Conservation (phyloP, 495 filamentous ascomycete genomes). For the Penicillium parvum region DNA sequence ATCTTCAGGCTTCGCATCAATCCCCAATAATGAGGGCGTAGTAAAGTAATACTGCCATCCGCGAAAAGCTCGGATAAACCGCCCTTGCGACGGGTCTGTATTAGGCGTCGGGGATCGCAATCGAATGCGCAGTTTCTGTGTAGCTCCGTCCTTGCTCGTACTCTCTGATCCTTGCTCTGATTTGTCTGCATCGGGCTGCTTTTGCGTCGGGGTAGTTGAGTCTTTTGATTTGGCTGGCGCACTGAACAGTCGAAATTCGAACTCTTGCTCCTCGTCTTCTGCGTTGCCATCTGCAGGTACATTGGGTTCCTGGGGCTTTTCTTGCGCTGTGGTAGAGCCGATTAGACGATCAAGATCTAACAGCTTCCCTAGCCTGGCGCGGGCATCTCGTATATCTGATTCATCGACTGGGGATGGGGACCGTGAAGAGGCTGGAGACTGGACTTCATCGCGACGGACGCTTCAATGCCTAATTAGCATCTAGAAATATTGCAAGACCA, state of each 20-base stretch:
- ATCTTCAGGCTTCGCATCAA: slow-evolving; percentile 4
- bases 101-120: slow-evolving; percentile 39
- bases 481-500: background rate
- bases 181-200: background rate
- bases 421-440: slow-evolving; percentile 30
- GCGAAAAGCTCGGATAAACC: slow-evolving; percentile 41
- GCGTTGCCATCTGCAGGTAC: slow-evolving; percentile 1
- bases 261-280: slow-evolving; percentile 45
- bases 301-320: slow-evolving; percentile 1
- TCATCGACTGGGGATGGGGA: slow-evolving; percentile 33
- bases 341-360: slow-evolving; percentile 35
- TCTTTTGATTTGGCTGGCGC: slow-evolving; percentile 23
- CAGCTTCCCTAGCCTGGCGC: slow-evolving; percentile 35
- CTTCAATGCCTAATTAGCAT: slow-evolving; percentile 20
- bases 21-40: slow-evolving; percentile 25
- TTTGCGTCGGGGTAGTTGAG: background rate
- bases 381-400: slow-evolving; percentile 29
- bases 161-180: background rate
- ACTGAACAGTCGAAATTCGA: slow-evolving; percentile 46
- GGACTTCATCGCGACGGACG: slow-evolving; percentile 42
- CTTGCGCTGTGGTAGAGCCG: background rate
- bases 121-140: slow-evolving; percentile 41
- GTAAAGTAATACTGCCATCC: slow-evolving; percentile 46
- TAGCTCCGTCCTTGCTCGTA: slow-evolving; percentile 4
- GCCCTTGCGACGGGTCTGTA: slow-evolving; percentile 25